Conservation (phyloP, 116 monocot species). For the Papilionanthe hybrid region DNA sequence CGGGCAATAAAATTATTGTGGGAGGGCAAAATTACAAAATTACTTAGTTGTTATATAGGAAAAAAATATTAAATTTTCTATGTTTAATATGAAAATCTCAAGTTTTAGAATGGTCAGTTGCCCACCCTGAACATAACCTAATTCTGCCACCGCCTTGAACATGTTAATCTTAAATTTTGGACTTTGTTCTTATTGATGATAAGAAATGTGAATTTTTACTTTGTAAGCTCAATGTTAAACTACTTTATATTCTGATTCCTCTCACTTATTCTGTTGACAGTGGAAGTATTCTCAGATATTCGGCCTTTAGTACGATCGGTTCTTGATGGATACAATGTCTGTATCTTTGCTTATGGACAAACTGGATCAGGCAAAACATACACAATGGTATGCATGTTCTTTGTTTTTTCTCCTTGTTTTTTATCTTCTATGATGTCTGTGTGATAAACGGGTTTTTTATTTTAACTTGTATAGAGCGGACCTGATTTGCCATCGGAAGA, state of each 20-base stretch:
- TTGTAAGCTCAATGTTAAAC: neutral
- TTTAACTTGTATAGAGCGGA: conserved; percentile 26
- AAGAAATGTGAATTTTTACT: neutral
- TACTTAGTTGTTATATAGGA: no score
- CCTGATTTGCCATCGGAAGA: conserved; percentile 33
- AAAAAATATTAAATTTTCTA: no score
- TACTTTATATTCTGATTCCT: neutral
- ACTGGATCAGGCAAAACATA: conserved; percentile 91
- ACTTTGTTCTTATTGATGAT: neutral
- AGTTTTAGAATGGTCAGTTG: no score
- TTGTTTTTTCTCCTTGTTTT: neutral
- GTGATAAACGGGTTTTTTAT: neutral
- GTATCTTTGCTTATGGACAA: conserved; percentile 91
- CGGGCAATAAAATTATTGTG: no score
- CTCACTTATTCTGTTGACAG: conserved; percentile 24
- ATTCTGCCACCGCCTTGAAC: neutral
- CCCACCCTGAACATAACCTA: no score
- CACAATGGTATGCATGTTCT: conserved; percentile 56
- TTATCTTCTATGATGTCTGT: neutral
- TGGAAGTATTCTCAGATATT: conserved; percentile 61
- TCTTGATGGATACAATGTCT: conserved; percentile 83
- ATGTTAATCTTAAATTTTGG: neutral
- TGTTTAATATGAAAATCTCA: no score
- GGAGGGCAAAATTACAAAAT: no score
- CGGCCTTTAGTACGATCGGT: conserved; percentile 73